These are phyloP conservation scores for Terana coerulea DNA, from an alignment of 768 basidiomycete species.

Conservation along the genomic window DNA sequence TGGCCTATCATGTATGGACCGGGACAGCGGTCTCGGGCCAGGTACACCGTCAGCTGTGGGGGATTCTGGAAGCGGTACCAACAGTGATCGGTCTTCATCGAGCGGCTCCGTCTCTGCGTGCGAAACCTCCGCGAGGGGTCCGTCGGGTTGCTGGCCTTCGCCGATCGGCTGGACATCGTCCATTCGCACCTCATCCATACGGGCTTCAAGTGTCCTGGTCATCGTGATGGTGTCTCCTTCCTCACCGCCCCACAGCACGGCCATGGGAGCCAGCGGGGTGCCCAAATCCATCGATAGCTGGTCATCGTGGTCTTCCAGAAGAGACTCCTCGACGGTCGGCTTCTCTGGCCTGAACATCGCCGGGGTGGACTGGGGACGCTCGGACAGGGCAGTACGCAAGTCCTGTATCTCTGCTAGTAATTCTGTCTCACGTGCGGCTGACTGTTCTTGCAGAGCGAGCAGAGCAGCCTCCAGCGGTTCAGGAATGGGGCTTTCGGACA, in stretches of 20 bases:
- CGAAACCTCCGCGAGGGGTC: not conserved
- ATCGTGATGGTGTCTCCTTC: not conserved
- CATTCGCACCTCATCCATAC: no score
- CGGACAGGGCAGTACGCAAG: not conserved
- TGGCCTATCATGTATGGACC: slow-evolving; percentile 1
- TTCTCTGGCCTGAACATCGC: not conserved
- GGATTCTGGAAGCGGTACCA: not conserved
- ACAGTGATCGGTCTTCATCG: not conserved
- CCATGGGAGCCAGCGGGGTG: slow-evolving; percentile 6
- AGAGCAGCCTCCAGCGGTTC: not conserved
- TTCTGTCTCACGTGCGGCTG: slow-evolving; percentile 5
- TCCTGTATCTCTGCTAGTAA: not conserved
- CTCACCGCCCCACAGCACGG: not conserved
- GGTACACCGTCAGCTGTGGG: not conserved
- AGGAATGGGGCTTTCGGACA: no score
- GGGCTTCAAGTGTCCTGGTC: not conserved
- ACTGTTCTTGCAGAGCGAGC: not conserved
- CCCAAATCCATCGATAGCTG: slow-evolving; percentile 13
- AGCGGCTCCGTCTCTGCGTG: not conserved
- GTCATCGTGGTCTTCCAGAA: not conserved
- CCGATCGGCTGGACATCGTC: not conserved
- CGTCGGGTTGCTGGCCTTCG: no score
- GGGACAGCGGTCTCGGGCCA: not conserved
- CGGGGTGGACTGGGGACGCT: not conserved
- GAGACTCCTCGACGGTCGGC: not conserved